A percentile compares a stretch with the other conserved stretches of the same genome.
These are phyloP conservation scores for Ceratonia siliqua DNA, from an alignment of 306 rosid genomes.

Conservation along the genomic window DNA sequence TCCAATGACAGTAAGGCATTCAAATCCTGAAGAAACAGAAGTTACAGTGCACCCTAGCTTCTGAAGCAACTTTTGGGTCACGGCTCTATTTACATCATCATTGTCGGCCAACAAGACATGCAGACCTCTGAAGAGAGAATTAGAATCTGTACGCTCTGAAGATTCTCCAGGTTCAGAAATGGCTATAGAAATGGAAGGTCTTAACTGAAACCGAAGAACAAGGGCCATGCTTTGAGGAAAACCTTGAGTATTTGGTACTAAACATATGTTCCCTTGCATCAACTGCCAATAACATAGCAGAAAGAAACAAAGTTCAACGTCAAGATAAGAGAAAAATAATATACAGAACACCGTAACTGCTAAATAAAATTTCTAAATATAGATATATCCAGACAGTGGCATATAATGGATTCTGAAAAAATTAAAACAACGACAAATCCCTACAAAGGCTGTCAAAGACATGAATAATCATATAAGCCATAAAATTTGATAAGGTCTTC, in stretches of 20 bases:
- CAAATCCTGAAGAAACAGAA: constrained; percentile 78
- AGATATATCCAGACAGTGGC: no score
- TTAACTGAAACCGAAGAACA: constrained; percentile 77
- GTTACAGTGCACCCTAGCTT: constrained; percentile 86
- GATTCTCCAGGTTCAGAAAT: constrained; percentile 82
- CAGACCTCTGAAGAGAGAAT: constrained; percentile 71
- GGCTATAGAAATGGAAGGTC: constrained; percentile 69
- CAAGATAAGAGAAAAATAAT: not conserved
- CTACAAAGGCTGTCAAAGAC: not conserved
- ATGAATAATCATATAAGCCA: not conserved
- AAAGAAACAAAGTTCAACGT: constrained; percentile 19
- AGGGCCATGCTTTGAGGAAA: constrained; percentile 86
- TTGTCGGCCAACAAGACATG: constrained; percentile 78
- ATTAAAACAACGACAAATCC: no score
- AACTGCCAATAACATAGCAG: constrained; percentile 52
- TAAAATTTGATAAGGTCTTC: not conserved
- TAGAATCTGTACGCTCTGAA: constrained; percentile 61
- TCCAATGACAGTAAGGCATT: constrained; percentile 73
- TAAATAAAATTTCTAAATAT: no score
- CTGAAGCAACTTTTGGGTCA: constrained; percentile 79
- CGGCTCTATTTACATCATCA: constrained; percentile 91
- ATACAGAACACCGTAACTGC: not conserved
- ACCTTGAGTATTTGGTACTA: constrained; percentile 72
- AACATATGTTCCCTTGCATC: constrained; percentile 98
- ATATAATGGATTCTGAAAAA: no score